Evolutionary conservation across 768 basidiomycete species (phyloP).

Genomic region (Macrolepiota fuliginosa): DNA sequence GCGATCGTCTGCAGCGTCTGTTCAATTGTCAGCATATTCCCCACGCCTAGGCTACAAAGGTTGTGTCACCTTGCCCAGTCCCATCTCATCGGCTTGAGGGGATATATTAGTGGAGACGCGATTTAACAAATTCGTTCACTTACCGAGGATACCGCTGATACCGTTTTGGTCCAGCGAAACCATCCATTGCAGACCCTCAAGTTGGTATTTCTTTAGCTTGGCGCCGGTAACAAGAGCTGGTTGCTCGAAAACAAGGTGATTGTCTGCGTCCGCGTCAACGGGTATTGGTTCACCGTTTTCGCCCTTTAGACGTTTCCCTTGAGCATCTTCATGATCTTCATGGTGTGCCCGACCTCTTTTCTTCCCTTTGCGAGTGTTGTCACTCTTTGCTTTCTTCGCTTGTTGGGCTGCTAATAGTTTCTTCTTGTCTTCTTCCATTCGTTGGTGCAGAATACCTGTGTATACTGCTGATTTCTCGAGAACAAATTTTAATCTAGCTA

Average conservation of each 20-base stretch:
- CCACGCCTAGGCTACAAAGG: background rate
- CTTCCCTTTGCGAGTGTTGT: constrained; percentile 22
- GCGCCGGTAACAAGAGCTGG: constrained; percentile 82
- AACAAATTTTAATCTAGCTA: constrained; percentile 57
- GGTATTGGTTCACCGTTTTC: constrained; percentile 20
- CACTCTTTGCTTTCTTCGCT: constrained; percentile 21
- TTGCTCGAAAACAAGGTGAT: constrained; percentile 53
- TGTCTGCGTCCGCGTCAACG: constrained; percentile 14
- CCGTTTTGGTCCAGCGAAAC: constrained; percentile 83
- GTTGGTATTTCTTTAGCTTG: constrained; percentile 84
- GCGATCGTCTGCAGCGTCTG: constrained; percentile 95
- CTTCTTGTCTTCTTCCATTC: constrained; percentile 66
- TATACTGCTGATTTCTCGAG: constrained; percentile 78
- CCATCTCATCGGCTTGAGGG: constrained; percentile 86
- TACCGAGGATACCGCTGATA: constrained; percentile 76
- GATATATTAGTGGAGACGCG: background rate
- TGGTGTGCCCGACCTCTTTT: constrained; percentile 6
- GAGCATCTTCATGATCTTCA: background rate
- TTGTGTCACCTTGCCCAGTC: constrained; percentile 65
- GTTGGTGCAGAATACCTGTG: constrained; percentile 63
- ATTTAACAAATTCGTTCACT: constrained; percentile 17
- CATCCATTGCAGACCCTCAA: constrained; percentile 97
- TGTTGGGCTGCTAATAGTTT: constrained; percentile 24
- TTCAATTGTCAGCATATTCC: background rate
- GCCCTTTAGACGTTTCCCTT: constrained; percentile 22